phyloP scores from a whole-genome alignment of 2,329 filamentous ascomycete species.

The Aspergillus versicolor region DNA sequence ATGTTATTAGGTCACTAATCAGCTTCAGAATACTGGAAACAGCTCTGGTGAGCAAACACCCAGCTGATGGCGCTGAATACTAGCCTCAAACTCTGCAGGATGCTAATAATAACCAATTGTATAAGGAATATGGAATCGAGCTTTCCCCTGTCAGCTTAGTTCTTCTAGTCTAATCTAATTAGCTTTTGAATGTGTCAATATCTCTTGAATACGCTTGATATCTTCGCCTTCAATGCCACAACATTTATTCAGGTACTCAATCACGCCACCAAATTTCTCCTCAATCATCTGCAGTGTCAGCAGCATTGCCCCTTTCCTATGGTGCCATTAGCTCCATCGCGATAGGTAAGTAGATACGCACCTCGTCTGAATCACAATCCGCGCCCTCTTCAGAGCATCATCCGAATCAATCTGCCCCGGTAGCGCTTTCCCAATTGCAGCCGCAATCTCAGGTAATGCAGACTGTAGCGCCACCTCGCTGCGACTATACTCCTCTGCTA shows the following conservation, averaged over 20 bases:
- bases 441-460: background rate
- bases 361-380: background rate
- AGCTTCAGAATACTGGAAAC: no score
- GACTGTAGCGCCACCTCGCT: background rate
- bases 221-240: background rate
- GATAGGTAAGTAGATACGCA: background rate
- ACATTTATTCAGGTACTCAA: background rate
- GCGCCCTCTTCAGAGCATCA: background rate
- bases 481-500: constrained; percentile 4
- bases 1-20: no score
- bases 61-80: no score
- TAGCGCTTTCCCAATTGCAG: background rate
- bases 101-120: no score
- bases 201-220: background rate
- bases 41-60: no score
- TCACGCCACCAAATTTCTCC: background rate
- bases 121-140: no score
- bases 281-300: background rate
- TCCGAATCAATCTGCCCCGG: no score
- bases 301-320: background rate
- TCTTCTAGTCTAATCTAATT: background rate
- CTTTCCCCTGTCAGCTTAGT: no score
- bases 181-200: background rate
- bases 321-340: background rate
- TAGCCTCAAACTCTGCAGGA: no score